Evolutionary conservation across 352 stramenopile genomes (phyloP), one percentile per base, ranked within the genome.

Genomic region (Globisporangium takayamanum): DNA sequence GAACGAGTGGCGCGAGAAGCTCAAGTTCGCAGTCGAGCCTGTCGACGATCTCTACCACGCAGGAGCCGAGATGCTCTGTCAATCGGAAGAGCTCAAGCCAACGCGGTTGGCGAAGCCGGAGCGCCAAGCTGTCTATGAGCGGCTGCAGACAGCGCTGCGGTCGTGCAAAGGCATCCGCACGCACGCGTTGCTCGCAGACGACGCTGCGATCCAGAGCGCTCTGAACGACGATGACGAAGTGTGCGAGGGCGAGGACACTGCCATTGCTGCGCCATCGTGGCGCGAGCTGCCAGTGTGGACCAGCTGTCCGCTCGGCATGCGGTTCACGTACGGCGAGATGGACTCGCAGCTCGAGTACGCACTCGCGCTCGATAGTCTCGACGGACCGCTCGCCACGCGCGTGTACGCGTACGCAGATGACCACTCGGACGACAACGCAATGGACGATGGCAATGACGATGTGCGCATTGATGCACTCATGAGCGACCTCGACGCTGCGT

Each of bases 1-100:
- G 49, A 87, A 86, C 57, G 76, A 85, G 33, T 89, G 81, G 70
- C 77, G 81, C 15, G 77, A 87, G 46, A 69, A 66, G 44, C 57
- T 88, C 44, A 83, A 80, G 72, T 83, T 87, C 51, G 73, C 74
- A 0, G 74, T 70, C 15, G 77, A 70, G 6, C 74, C 76, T 4
- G 66, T 88, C 58, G 76, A 89, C 53, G 72, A 85, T 55, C 66
- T 92, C 44, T 89, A 86, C 41, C 63, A 64, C 48, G 76, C 67
- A 15, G 81, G 79, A 4, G 79, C 79, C 26, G 70, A 79, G 41
- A 73, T 89, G 70, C 73, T 92, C 33, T 69, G 53, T 12, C 58
- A 64, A 16, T 67, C 59, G 0, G 68, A 80, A 12, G 62, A 63
- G n/a, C 45, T 18, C 72, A 76, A 53, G 41, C 41, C 57, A 2